Evolutionary conservation across 345 rosid genomes (phyloP).

Genomic region (Cardamine resedifolia): DNA sequence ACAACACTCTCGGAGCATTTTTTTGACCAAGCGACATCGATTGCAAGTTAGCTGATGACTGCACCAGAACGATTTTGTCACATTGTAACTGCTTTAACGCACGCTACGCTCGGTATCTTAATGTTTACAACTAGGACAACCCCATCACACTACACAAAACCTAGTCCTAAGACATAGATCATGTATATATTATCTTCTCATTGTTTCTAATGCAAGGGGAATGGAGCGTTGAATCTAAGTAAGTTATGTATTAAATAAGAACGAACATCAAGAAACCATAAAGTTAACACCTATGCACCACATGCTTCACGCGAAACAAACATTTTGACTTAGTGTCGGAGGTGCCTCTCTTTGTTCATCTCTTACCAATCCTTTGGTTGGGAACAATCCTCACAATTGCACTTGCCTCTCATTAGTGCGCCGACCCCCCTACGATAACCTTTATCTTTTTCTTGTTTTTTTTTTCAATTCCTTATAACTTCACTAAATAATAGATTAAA

Average conservation of each 20-base stretch:
- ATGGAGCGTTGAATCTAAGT: not conserved
- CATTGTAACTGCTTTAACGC: not conserved
- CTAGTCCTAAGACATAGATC: not conserved
- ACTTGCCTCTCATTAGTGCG: not conserved
- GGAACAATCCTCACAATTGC: not conserved
- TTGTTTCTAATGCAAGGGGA: not conserved
- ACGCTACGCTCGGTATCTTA: not conserved
- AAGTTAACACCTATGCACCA: not conserved
- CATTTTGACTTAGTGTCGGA: not conserved
- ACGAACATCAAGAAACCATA: not conserved
- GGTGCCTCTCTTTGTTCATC: not conserved
- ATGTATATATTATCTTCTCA: not conserved
- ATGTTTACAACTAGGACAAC: not conserved
- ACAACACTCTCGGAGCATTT: not conserved
- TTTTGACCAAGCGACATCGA: not conserved
- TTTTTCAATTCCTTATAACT: not conserved
- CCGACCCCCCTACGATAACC: not conserved
- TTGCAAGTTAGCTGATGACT: not conserved
- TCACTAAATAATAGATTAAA: not conserved
- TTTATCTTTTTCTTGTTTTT: no score
- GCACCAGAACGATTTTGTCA: not conserved
- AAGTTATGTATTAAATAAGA: not conserved
- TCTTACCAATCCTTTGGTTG: not conserved
- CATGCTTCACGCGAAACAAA: not conserved
- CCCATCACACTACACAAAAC: not conserved